These are phyloP conservation scores for Lecanosticta acicola DNA, from an alignment of 2,329 filamentous ascomycete genomes.

Conservation along the genomic window DNA sequence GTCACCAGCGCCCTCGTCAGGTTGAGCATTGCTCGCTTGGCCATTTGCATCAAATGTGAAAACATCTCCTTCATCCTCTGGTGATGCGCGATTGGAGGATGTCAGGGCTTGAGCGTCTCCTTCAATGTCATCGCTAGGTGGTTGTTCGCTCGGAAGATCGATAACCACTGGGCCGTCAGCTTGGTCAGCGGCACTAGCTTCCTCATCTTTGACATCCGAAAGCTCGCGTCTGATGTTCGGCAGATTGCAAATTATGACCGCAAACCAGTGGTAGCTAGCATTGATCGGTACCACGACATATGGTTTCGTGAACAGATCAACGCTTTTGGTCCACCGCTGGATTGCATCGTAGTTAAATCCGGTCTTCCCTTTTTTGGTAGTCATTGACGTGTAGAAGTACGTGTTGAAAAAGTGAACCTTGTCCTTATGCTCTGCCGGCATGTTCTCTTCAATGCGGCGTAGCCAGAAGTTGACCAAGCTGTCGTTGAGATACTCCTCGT, in stretches of 20 bases:
- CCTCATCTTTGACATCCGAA: slow-evolving; percentile 10
- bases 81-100: background rate
- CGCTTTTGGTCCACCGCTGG: slow-evolving; percentile 75
- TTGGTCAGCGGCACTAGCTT: background rate
- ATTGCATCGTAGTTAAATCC: slow-evolving; percentile 79
- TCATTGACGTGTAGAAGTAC: slow-evolving; percentile 80
- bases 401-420: slow-evolving; percentile 85
- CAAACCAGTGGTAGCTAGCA: slow-evolving; percentile 80
- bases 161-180: slow-evolving; percentile 11
- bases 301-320: slow-evolving; percentile 75
- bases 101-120: background rate
- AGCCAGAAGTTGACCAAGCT: slow-evolving; percentile 87
- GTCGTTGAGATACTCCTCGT: slow-evolving; percentile 85
- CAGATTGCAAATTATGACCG: slow-evolving; percentile 91
- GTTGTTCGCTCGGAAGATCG: background rate
- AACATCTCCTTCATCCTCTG: too few species aligned
- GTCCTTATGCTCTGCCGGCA: slow-evolving; percentile 37
- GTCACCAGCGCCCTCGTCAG: too few species aligned
- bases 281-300: slow-evolving; percentile 92
- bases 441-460: slow-evolving; percentile 39
- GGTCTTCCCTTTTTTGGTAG: slow-evolving; percentile 46
- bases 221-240: slow-evolving; percentile 40
- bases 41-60: slow-evolving; percentile 15
- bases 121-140: background rate
- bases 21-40: background rate